These are phyloP conservation scores for Chlamydomonas incerta DNA, from an alignment of 139 green algal genomes.

Conservation along the genomic window DNA sequence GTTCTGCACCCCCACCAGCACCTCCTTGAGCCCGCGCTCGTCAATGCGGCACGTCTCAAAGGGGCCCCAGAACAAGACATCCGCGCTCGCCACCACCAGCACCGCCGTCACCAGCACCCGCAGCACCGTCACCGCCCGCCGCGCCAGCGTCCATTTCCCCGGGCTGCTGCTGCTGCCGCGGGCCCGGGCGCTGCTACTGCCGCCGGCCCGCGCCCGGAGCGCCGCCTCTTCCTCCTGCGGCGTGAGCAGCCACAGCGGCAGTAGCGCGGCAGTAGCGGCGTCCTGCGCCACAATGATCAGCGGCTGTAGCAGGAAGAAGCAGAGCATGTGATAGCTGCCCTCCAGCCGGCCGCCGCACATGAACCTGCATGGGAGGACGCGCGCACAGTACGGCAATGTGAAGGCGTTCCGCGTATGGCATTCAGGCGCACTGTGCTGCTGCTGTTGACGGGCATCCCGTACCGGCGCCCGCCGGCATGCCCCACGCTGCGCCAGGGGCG, in stretches of 20 bases:
- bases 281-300: not conserved
- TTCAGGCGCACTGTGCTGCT: too few relatives aligned
- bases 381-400: too few relatives aligned
- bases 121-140: not conserved
- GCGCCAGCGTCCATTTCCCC: not conserved
- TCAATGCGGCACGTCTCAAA: slow-evolving; percentile 14
- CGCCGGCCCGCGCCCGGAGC: too few relatives aligned
- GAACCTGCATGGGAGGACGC: not conserved
- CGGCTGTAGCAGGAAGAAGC: slow-evolving; percentile 22
- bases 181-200: not conserved
- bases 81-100: slow-evolving; percentile 10
- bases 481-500: too few relatives aligned
- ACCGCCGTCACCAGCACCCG: not conserved
- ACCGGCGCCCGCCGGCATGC: not conserved
- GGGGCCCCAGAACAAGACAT: slow-evolving; percentile 22
- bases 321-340: not conserved
- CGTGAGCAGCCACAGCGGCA: not conserved
- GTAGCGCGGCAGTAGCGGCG: not conserved
- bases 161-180: slow-evolving; percentile 10
- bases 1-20: not conserved
- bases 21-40: not conserved
- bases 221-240: too few relatives aligned
- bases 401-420: too few relatives aligned
- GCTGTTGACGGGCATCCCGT: too few relatives aligned
- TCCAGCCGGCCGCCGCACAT: not conserved